Evolutionary conservation across 768 basidiomycete genomes (phyloP), one percentile per base, ranked within the genome.

Genomic region (Tubosaeta sp.): DNA sequence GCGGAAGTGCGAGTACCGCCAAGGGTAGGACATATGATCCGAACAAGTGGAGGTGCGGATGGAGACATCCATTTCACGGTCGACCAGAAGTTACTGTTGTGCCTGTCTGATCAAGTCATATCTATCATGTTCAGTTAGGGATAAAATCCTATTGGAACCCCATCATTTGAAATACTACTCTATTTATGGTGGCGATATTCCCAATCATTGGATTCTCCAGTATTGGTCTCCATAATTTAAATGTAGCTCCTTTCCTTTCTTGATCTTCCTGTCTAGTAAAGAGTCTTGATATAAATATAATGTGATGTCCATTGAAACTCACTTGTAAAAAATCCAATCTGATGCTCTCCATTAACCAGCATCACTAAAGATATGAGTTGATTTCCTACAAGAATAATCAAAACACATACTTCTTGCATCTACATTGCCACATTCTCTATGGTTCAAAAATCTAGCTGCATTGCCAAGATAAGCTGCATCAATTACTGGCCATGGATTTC

Each of bases 381-480:
- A 39, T 4, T 2, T 17, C 12, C 5, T 7, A 41, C 17, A 17
- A 14, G 4, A 17, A 14, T 50, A 6, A 29, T 17, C 1, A 12
- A 41, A n/a, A 25, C 3, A 62, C 66, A 55, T 51, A 75, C 73
- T 8, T 2, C 0, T 51, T 50, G 71, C 68, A 9, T 43, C 47
- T n/a, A 65, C 61, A 46, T 64, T 61, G 4, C 38, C 60, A 29
- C 1, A 1, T 13, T 42, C 16, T 5, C 9, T 2, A 48, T 76
- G 74, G 55, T 80, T 80, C 2, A 80, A 54, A 49, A 71, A 80
- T 31, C 78, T 65, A 0, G 72, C 76, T 39, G 71, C 64, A 61
- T 81, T 78, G 0, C 78, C 76, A 11, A 72, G 51, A 10, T 58
- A 51, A n/a, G 69, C 70, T 19, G 77, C 74, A 65, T 81, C 79